Conservation (phyloP, 2,329 filamentous ascomycete species). For the Pseudogymnoascus sp. region DNA sequence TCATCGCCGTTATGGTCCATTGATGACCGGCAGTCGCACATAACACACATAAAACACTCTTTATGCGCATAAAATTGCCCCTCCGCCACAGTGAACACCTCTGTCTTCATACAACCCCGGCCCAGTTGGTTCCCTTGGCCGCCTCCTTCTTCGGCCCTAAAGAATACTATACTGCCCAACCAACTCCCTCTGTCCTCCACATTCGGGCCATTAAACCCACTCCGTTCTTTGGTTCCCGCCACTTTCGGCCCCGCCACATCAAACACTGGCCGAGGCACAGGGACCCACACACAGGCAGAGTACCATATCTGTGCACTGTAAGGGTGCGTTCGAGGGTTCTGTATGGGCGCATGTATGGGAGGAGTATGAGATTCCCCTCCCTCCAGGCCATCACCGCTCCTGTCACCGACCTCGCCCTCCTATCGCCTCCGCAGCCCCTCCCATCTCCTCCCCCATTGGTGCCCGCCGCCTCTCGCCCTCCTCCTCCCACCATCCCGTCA, state of each 20-base stretch:
- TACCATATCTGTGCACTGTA: not conserved
- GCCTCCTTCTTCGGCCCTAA: not conserved
- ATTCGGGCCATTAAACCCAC: not conserved
- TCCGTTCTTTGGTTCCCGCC: not conserved
- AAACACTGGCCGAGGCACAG: not conserved
- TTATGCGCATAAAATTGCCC: not conserved
- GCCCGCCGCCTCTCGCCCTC: not conserved
- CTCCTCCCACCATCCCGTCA: not conserved
- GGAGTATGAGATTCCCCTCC: not conserved
- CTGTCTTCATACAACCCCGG: not conserved
- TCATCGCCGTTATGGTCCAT: not conserved
- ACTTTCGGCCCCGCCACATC: not conserved
- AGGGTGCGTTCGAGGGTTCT: not conserved
- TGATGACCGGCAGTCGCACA: not conserved
- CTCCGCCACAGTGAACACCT: not conserved
- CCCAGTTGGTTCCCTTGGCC: not conserved
- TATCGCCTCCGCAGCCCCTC: not conserved
- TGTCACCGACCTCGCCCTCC: not conserved
- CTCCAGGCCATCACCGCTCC: not conserved
- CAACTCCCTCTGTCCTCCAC: not conserved
- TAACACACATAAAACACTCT: not conserved
- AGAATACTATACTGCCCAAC: not conserved
- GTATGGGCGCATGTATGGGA: not conserved
- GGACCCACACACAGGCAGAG: conserved; percentile 8
- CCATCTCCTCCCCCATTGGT: not conserved